Evolutionary conservation across 805 yeast genomes (phyloP).

Genomic region (Suhomyces pyralidae): DNA sequence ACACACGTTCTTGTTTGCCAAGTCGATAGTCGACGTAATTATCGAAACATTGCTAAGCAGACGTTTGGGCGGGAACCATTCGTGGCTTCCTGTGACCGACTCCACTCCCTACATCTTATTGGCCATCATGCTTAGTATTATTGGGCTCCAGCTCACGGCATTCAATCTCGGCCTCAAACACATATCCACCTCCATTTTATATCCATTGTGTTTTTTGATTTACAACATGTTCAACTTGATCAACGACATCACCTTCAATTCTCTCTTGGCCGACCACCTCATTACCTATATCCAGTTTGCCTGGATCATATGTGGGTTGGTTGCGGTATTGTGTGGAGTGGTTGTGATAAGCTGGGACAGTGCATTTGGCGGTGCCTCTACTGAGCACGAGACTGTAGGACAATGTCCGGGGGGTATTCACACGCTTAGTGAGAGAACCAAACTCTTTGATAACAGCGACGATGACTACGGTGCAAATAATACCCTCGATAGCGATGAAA

Average conservation of each 20-base stretch:
- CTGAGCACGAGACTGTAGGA: neutral
- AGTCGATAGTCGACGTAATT: constrained; percentile 71
- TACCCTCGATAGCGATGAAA: neutral
- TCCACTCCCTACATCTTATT: constrained; percentile 45
- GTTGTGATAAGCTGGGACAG: constrained; percentile 57
- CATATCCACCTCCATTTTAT: constrained; percentile 71
- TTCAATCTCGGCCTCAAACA: constrained; percentile 70
- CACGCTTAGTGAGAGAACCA: neutral
- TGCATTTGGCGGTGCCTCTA: constrained; percentile 18
- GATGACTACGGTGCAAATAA: constrained; percentile 10
- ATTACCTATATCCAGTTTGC: constrained; percentile 48
- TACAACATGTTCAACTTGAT: constrained; percentile 64
- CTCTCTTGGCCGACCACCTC: constrained; percentile 46
- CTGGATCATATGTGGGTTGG: constrained; percentile 44
- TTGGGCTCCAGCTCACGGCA: constrained; percentile 67
- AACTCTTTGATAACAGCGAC: neutral
- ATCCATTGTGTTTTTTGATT: constrained; percentile 82
- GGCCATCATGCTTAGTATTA: constrained; percentile 53
- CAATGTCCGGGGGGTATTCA: neutral
- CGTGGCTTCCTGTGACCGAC: constrained; percentile 17
- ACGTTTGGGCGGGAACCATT: constrained; percentile 19
- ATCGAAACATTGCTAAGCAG: constrained; percentile 40
- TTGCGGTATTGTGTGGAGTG: constrained; percentile 65
- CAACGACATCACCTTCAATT: constrained; percentile 54
- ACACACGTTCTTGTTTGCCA: constrained; percentile 82